Percentiles rank a stretch among this genome's conserved stretches.
phyloP scores from a whole-genome alignment of 257 asterid genomes.

The Petunia axillaris region DNA sequence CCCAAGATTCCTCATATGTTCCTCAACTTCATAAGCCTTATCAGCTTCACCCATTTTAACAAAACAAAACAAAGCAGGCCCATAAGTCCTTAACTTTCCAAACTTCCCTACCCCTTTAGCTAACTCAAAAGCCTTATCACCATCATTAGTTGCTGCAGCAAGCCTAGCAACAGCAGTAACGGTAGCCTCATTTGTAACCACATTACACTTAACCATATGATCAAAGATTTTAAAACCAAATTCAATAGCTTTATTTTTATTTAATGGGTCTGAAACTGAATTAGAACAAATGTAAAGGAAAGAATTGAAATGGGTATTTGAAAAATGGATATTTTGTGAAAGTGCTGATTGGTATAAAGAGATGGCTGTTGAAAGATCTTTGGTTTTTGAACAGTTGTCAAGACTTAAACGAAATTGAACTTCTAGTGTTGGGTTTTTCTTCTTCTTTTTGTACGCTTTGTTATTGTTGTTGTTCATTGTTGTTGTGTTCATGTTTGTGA shows the following conservation, averaged over 20 bases:
- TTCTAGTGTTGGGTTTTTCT: conserved; percentile 71
- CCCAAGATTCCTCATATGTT: conserved; percentile 55
- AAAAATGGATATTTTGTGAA: conserved; percentile 43
- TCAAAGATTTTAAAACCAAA: conserved; percentile 73
- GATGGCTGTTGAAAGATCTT: conserved; percentile 70
- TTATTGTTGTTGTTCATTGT: conserved; percentile 28
- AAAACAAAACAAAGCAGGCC: conserved; percentile 75
- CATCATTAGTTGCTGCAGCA: conserved; percentile 83
- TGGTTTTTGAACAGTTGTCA: conserved; percentile 65
- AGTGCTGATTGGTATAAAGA: conserved; percentile 68
- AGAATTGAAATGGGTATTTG: conserved; percentile 71
- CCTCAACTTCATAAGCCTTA: conserved; percentile 80
- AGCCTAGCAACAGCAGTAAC: conserved; percentile 77
- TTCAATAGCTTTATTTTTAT: conserved; percentile 58
- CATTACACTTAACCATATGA: conserved; percentile 36
- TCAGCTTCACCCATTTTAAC: conserved; percentile 64
- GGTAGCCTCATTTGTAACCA: conserved; percentile 81
- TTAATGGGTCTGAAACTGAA: conserved; percentile 46
- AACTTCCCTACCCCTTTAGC: conserved; percentile 62
- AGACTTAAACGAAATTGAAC: conserved; percentile 70
- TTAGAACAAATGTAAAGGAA: conserved; percentile 84
- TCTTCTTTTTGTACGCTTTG: conserved; percentile 42
- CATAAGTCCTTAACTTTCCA: conserved; percentile 79
- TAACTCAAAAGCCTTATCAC: conserved; percentile 75
- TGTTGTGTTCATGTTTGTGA: neutral